These are phyloP conservation scores for Cicer pinnatifidum DNA, from an alignment of 306 rosid genomes.

Conservation along the genomic window DNA sequence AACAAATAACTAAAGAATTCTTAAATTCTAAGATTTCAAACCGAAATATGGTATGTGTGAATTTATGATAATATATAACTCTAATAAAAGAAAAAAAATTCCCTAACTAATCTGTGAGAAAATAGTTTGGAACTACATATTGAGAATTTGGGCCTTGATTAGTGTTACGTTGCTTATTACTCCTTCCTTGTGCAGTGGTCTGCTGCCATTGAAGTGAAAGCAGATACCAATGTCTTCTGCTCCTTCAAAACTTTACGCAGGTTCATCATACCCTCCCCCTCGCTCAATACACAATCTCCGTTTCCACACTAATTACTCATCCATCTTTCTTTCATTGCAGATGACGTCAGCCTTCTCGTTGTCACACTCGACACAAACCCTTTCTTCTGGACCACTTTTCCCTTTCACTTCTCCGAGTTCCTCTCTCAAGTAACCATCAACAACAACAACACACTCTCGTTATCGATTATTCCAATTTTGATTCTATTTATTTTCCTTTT, in stretches of 20 bases:
- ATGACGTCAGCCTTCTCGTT: conserved; percentile 87
- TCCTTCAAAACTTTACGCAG: conserved; percentile 79
- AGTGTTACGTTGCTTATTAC: too few relatives aligned
- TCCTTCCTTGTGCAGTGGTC: not conserved
- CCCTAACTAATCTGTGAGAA: too few relatives aligned
- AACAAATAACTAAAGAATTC: too few relatives aligned
- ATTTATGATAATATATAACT: too few relatives aligned
- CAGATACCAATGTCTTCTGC: conserved; percentile 73
- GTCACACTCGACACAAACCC: conserved; percentile 86
- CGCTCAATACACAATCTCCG: not conserved
- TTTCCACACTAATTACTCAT: conserved; percentile 1
- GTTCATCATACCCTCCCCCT: conserved; percentile 38
- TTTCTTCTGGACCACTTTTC: conserved; percentile 77
- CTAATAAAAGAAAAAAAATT: too few relatives aligned
- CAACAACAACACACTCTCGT: not conserved
- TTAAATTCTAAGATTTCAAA: too few relatives aligned
- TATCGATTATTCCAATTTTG: not conserved
- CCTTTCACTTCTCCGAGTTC: conserved; percentile 74
- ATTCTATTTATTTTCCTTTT: not conserved
- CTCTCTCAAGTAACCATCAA: conserved; percentile 68
- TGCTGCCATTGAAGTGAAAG: conserved; percentile 11
- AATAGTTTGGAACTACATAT: too few relatives aligned
- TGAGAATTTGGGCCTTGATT: too few relatives aligned
- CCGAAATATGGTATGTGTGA: too few relatives aligned
- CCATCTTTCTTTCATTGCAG: conserved; percentile 52